phyloP scores from a whole-genome alignment of 2,329 filamentous ascomycete genomes.

The Zymoseptoria brevis region DNA sequence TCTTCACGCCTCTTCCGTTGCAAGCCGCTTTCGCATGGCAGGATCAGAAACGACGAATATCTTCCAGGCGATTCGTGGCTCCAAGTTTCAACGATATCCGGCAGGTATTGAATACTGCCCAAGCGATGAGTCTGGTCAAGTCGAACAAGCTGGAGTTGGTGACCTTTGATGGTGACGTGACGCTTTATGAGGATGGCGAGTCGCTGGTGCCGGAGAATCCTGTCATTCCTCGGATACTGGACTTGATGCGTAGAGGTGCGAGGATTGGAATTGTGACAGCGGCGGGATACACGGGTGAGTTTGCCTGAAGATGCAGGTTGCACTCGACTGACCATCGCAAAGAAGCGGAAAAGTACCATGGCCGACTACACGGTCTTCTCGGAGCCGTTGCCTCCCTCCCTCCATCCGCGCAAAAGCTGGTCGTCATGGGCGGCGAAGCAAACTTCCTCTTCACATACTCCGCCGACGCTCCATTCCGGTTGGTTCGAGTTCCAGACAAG shows the following conservation, averaged over 20 bases:
- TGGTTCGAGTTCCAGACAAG: conserved; percentile 56
- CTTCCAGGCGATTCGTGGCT: conserved; percentile 82
- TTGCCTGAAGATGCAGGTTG: background rate
- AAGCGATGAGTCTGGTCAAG: conserved; percentile 81
- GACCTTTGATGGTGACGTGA: conserved; percentile 97
- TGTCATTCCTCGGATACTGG: conserved; percentile 60
- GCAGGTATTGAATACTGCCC: conserved; percentile 86
- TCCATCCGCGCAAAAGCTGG: conserved; percentile 63
- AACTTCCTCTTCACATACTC: conserved; percentile 89
- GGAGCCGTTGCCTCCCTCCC: conserved; percentile 58
- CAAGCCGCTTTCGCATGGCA: conserved; percentile 71
- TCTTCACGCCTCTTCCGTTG: conserved; percentile 81
- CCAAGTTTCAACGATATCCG: conserved; percentile 97
- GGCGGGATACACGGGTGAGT: conserved; percentile 68
- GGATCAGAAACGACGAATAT: conserved; percentile 78
- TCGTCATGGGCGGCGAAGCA: conserved; percentile 92
- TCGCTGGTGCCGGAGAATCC: conserved; percentile 68
- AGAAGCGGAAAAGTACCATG: conserved; percentile 77
- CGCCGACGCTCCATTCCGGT: conserved; percentile 53
- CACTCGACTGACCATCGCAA: background rate
- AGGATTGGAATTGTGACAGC: conserved; percentile 94
- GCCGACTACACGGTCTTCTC: conserved; percentile 76
- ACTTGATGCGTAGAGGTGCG: conserved; percentile 68
- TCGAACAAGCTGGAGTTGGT: conserved; percentile 68
- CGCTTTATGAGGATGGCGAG: conserved; percentile 76